phyloP scores from a whole-genome alignment of 768 basidiomycete species.

The Gyrodon lividus region DNA sequence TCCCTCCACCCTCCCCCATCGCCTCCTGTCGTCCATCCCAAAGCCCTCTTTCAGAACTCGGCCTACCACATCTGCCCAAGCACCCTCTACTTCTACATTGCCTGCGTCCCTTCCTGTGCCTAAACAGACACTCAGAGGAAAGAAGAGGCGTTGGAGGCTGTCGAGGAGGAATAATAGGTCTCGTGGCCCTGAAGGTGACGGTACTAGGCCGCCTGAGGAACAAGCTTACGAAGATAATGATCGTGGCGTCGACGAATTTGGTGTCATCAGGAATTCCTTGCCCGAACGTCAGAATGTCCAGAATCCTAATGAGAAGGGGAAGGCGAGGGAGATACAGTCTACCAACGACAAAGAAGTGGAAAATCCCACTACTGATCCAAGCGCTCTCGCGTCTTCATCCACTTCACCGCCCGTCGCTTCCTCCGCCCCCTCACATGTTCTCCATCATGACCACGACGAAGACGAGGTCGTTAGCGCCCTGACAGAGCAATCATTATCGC shows the following conservation, averaged over 20 bases:
- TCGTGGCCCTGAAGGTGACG: conserved; percentile 7
- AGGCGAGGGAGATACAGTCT: conserved; percentile 22
- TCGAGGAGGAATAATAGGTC: conserved; percentile 16
- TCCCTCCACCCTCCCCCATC: conserved; percentile 33
- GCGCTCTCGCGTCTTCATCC: conserved; percentile 20
- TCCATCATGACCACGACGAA: conserved; percentile 11
- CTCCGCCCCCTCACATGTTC: not conserved
- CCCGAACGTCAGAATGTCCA: conserved; percentile 27
- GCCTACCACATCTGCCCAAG: not conserved
- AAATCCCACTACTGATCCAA: not conserved
- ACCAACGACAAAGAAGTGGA: conserved; percentile 2
- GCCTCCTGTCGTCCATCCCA: conserved; percentile 34
- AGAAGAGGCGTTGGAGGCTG: conserved; percentile 26
- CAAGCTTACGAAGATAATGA: conserved; percentile 25
- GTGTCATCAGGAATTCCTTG: conserved; percentile 26
- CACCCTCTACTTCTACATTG: not conserved
- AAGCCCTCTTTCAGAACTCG: conserved; percentile 22
- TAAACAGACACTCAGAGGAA: conserved; percentile 28
- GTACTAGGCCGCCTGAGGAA: conserved; percentile 26
- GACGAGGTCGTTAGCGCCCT: conserved; percentile 26
- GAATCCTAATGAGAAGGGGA: conserved; percentile 32
- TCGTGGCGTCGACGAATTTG: conserved; percentile 29
- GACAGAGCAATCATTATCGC: conserved; percentile 6
- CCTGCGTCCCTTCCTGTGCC: conserved; percentile 19
- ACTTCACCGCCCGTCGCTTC: not conserved